Conservation (phyloP, 2,329 filamentous ascomycete genomes). For the Aspergillus proliferans region DNA sequence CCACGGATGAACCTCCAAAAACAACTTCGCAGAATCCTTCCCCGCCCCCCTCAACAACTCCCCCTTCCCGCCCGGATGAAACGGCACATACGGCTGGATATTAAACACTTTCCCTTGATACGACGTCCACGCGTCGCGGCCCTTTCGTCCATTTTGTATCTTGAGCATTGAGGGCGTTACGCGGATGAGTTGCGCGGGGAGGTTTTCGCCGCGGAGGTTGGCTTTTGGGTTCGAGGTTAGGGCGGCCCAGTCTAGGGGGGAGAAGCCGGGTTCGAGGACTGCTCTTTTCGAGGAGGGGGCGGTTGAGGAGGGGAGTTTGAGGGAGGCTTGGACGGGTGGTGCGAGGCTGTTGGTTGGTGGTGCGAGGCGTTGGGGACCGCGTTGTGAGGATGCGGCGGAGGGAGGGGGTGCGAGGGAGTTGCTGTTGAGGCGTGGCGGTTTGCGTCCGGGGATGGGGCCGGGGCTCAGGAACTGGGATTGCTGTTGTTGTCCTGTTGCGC, state of each 20-base stretch:
- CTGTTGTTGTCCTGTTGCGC: constrained; percentile 17
- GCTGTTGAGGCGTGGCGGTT: constrained; percentile 25
- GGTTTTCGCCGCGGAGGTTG: constrained; percentile 57
- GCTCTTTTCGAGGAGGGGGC: constrained; percentile 14
- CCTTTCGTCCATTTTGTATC: constrained; percentile 71
- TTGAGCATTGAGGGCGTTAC: constrained; percentile 79
- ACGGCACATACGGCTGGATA: constrained; percentile 79
- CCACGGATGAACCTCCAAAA: constrained; percentile 61
- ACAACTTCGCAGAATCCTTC: constrained; percentile 58
- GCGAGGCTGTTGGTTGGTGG: constrained; percentile 37
- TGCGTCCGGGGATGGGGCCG: constrained; percentile 8
- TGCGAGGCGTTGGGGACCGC: constrained; percentile 25
- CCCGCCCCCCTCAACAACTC: constrained; percentile 60
- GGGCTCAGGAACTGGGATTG: constrained; percentile 8
- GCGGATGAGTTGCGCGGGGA: constrained; percentile 53
- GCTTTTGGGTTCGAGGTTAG: constrained; percentile 57
- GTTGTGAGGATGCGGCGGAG: constrained; percentile 39
- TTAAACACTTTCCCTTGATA: constrained; percentile 92
- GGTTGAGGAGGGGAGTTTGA: constrained; percentile 40
- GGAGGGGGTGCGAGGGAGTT: constrained; percentile 36
- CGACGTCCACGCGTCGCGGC: constrained; percentile 82
- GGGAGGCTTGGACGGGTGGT: constrained; percentile 25
- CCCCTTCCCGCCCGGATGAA: constrained; percentile 72
- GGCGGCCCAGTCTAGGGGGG: constrained; percentile 91
- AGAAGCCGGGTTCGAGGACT: constrained; percentile 80